phyloP scores from a whole-genome alignment of 2,329 filamentous ascomycete genomes.

The Xylaria sp. region DNA sequence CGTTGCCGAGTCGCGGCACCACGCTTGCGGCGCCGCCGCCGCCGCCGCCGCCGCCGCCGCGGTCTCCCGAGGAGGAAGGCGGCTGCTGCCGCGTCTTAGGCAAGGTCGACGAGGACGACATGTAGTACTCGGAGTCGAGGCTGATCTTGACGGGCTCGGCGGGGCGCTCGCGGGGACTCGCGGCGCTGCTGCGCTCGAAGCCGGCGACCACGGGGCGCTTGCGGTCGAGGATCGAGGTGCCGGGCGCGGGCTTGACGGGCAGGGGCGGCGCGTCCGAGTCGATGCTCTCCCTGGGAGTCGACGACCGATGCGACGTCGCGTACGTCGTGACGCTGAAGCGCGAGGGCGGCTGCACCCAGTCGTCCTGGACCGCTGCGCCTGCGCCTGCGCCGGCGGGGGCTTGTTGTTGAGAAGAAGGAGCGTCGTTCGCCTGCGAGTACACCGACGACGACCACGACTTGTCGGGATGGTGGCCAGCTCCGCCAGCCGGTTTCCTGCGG shows the following conservation, averaged over 20 bases:
- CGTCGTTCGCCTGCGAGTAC: conserved; percentile 39
- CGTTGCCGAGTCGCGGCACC: conserved; percentile 16
- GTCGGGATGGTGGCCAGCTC: conserved; percentile 35
- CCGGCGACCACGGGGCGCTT: conserved; percentile 40
- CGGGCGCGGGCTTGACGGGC: conserved; percentile 13
- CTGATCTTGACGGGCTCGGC: conserved; percentile 36
- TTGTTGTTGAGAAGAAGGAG: conserved; percentile 30
- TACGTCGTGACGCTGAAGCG: conserved; percentile 68
- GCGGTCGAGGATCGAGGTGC: conserved; percentile 44
- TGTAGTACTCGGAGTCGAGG: conserved; percentile 35
- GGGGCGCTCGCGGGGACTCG: conserved; percentile 20
- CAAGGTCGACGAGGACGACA: conserved; percentile 9
- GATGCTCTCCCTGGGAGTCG: conserved; percentile 43
- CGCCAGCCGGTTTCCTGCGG: conserved; percentile 48
- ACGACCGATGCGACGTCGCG: conserved; percentile 52
- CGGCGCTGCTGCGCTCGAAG: conserved; percentile 22
- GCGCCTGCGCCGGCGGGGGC: conserved; percentile 15
- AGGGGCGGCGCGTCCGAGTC: conserved; percentile 41
- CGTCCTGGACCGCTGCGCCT: too few relatives aligned
- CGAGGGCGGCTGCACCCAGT: conserved; percentile 57
- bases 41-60: neutral
- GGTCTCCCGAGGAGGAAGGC: neutral
- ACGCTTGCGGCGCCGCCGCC: neutral
- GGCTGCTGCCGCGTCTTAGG: neutral
- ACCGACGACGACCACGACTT: conserved; percentile 41